Percentiles rank a stretch among this genome's conserved stretches.
These are phyloP conservation scores for Escovopsis sp. DNA, from an alignment of 2,329 filamentous ascomycete species.

Conservation along the genomic window DNA sequence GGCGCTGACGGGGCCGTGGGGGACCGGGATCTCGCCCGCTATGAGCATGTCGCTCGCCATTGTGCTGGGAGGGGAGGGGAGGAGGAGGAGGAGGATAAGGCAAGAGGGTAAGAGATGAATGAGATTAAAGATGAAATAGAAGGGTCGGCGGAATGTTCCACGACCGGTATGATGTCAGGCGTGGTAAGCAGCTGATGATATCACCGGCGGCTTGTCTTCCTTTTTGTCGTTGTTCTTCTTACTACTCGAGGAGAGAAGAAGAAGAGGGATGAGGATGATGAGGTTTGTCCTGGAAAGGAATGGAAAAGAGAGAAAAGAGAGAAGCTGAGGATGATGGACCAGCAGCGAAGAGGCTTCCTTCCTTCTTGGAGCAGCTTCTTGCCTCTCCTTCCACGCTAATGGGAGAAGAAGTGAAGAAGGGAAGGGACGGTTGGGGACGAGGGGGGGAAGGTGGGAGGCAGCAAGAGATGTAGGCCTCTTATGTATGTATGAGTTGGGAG, in stretches of 20 bases:
- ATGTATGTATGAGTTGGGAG: too few species aligned
- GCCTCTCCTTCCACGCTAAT: background rate
- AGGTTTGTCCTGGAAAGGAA: background rate
- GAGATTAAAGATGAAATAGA: too few species aligned
- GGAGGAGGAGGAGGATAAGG: background rate
- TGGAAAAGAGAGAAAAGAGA: background rate
- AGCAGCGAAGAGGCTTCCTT: background rate
- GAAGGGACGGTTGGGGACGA: background rate
- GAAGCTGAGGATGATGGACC: background rate
- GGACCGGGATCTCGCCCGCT: conserved; percentile 39
- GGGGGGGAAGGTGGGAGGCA: background rate
- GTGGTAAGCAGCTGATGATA: background rate
- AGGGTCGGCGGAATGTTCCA: too few species aligned
- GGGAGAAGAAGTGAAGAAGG: background rate
- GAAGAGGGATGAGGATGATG: background rate
- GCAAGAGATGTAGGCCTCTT: background rate
- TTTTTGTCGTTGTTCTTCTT: background rate
- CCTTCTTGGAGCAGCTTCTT: too few species aligned
- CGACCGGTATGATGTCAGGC: background rate
- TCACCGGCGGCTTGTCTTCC: background rate
- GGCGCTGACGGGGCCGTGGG: conserved; percentile 33
- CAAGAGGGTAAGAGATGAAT: too few species aligned
- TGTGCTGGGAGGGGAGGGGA: conserved; percentile 1
- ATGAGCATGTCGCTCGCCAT: conserved; percentile 14
- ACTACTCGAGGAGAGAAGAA: too few species aligned